Evolutionary conservation across 2,329 filamentous ascomycete genomes (phyloP).

Genomic region (Nannizzia gypsea): DNA sequence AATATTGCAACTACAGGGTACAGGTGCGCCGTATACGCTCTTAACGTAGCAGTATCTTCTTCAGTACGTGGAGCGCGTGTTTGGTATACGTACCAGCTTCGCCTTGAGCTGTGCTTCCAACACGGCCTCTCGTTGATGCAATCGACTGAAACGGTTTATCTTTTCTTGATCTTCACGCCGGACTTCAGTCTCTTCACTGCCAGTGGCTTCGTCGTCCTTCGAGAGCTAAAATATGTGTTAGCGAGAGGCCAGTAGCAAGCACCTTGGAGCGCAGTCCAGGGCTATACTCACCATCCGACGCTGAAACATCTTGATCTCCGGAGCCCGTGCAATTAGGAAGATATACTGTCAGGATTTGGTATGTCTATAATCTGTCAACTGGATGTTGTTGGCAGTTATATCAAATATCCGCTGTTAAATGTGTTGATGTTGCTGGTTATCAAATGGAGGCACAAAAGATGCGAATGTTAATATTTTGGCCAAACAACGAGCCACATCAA

Average conservation of each 20-base stretch:
- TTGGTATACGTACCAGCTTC: slow-evolving; percentile 55
- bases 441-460: background rate
- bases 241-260: background rate
- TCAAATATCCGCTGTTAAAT: background rate
- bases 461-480: background rate
- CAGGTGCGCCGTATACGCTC: background rate
- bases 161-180: slow-evolving; percentile 95
- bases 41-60: background rate
- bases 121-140: slow-evolving; percentile 73
- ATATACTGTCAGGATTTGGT: background rate
- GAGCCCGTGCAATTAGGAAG: background rate
- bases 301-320: slow-evolving; percentile 38
- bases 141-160: slow-evolving; percentile 92
- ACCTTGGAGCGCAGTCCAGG: background rate
- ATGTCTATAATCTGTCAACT: background rate
- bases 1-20: background rate
- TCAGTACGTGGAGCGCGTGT: background rate
- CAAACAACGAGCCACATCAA: background rate
- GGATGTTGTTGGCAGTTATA: background rate
- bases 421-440: background rate
- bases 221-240: slow-evolving; percentile 53
- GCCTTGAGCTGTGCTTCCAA: slow-evolving; percentile 68
- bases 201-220: slow-evolving; percentile 74
- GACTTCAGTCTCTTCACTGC: slow-evolving; percentile 78
- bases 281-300: slow-evolving; percentile 47